phyloP scores from a whole-genome alignment of 106 monocot species.

The Vanilla planifolia region DNA sequence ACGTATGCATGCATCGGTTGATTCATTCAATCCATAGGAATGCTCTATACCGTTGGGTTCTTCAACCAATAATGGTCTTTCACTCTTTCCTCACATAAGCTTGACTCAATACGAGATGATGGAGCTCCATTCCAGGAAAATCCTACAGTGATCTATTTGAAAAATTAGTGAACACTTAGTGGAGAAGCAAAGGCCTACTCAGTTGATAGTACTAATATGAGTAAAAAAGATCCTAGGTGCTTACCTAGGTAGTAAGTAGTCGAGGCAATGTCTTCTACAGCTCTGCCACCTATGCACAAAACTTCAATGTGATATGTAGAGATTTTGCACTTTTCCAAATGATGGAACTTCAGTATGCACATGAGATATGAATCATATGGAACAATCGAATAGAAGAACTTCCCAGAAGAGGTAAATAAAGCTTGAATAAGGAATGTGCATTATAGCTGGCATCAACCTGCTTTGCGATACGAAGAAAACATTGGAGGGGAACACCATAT shows the following conservation, averaged over 20 bases:
- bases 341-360: conserved; percentile 1
- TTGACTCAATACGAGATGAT: background rate
- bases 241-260: background rate
- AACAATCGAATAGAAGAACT: background rate
- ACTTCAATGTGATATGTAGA: background rate
- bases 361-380: background rate
- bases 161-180: background rate
- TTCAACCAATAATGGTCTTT: background rate
- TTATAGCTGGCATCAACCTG: background rate
- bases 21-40: background rate
- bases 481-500: background rate
- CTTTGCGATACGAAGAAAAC: background rate
- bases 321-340: background rate
- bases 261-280: background rate
- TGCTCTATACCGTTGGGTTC: background rate
- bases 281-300: conserved; percentile 3
- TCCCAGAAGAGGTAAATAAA: background rate
- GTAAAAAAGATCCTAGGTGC: conserved; percentile 1
- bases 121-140: background rate
- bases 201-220: background rate
- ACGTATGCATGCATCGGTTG: background rate
- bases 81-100: background rate
- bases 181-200: background rate
- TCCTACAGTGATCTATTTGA: background rate
- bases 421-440: background rate